Conservation (phyloP, 2,329 filamentous ascomycete genomes). For the Neurospora sp. region DNA sequence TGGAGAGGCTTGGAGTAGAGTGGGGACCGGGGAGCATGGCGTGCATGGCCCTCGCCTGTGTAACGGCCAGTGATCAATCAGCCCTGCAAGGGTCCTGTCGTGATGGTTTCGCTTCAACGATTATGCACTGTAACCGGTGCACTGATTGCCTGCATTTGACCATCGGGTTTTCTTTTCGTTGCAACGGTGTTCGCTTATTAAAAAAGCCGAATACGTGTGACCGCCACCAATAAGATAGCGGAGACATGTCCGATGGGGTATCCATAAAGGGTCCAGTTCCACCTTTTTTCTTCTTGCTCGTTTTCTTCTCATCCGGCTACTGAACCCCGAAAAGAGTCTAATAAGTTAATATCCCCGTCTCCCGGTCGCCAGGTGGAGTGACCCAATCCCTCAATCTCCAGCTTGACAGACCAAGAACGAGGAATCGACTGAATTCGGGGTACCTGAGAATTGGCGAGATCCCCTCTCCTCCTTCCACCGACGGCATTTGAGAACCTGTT, state of each 20-base stretch:
- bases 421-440: not conserved
- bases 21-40: not conserved
- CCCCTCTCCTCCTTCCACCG: too few species aligned
- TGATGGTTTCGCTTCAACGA: not conserved
- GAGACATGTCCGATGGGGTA: not conserved
- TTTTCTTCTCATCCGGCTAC: not conserved
- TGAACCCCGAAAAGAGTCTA: not conserved
- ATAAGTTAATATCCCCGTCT: not conserved
- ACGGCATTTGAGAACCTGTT: too few species aligned
- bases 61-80: not conserved
- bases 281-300: not conserved
- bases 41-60: not conserved
- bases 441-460: too few species aligned
- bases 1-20: not conserved
- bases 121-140: not conserved
- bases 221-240: not conserved
- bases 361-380: not conserved
- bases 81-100: not conserved
- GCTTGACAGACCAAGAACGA: not conserved
- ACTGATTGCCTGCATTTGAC: not conserved
- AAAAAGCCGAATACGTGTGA: not conserved
- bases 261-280: not conserved
- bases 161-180: not conserved
- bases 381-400: not conserved
- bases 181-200: not conserved